Evolutionary conservation across 495 filamentous ascomycete species (phyloP).

Genomic region (Neurospora intermedia): DNA sequence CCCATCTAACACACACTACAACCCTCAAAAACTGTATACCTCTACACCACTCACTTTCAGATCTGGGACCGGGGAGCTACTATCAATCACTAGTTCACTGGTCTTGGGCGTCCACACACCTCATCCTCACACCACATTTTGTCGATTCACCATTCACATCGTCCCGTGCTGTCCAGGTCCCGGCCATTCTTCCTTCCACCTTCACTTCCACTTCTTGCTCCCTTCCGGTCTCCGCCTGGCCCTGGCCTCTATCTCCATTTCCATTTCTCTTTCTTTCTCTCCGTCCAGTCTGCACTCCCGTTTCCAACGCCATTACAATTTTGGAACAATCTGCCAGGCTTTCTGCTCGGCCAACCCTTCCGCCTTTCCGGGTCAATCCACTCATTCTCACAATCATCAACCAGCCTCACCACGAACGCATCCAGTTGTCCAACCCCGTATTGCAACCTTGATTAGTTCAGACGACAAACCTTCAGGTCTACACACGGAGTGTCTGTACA

Average conservation of each 20-base stretch:
- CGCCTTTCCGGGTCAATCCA: background rate
- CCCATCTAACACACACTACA: background rate
- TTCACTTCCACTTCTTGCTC: slow-evolving; percentile 4
- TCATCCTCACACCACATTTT: slow-evolving; percentile 13
- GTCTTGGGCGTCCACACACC: background rate
- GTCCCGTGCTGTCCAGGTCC: slow-evolving; percentile 16
- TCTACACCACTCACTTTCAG: background rate
- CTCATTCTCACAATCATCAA: background rate
- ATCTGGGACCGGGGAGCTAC: background rate
- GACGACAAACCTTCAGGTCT: background rate
- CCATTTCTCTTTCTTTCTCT: slow-evolving; percentile 4
- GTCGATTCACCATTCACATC: slow-evolving; percentile 9
- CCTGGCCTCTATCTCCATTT: slow-evolving; percentile 2
- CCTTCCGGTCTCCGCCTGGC: background rate
- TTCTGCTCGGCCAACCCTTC: background rate
- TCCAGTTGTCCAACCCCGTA: background rate
- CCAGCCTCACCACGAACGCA: background rate
- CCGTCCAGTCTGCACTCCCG: background rate
- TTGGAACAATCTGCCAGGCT: background rate
- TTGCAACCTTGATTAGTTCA: background rate
- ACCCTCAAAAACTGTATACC: background rate
- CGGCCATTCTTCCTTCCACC: slow-evolving; percentile 6
- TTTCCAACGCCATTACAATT: background rate
- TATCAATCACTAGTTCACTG: background rate
- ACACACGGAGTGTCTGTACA: background rate